Conservation (phyloP, 768 basidiomycete species). For the Lepiota venenata region DNA sequence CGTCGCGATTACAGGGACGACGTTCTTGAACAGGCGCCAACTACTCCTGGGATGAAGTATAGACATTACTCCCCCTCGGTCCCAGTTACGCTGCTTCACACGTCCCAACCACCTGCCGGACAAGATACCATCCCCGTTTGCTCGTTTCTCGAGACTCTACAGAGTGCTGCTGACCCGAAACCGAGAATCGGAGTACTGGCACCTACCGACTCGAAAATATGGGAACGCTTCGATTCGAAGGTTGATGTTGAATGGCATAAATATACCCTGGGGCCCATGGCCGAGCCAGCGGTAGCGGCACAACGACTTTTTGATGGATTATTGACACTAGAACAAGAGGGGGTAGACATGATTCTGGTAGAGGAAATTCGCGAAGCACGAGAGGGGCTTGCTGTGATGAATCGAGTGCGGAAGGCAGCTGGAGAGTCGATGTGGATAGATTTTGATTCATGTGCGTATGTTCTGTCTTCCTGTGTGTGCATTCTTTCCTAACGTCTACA, state of each 20-base stretch:
- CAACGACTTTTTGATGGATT: conserved; percentile 86
- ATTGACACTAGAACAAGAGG: conserved; percentile 69
- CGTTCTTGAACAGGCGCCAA: conserved; percentile 72
- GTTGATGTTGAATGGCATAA: conserved; percentile 50
- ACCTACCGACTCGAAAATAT: conserved; percentile 53
- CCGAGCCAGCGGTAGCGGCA: conserved; percentile 67
- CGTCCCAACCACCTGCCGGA: conserved; percentile 37
- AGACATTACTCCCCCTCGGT: conserved; percentile 92
- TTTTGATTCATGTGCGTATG: conserved; percentile 7
- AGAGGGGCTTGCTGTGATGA: conserved; percentile 94
- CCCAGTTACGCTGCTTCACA: conserved; percentile 74
- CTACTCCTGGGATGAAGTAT: conserved; percentile 99
- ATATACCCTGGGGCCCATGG: conserved; percentile 47
- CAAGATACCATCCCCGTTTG: conserved; percentile 25
- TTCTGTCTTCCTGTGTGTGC: no score
- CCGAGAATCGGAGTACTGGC: conserved; percentile 69
- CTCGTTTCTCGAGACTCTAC: conserved; percentile 42
- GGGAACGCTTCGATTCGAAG: conserved; percentile 25
- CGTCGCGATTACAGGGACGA: conserved; percentile 73
- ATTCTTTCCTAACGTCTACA: not conserved
- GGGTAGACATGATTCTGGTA: conserved; percentile 79
- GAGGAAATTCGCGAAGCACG: conserved; percentile 79
- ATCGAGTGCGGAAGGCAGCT: conserved; percentile 88
- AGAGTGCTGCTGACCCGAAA: conserved; percentile 14
- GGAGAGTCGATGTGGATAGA: conserved; percentile 42